Percentiles rank a stretch among this genome's conserved stretches.
Conservation (phyloP, 192 early-diverging fungal species). For the Coemansia sp. region DNA sequence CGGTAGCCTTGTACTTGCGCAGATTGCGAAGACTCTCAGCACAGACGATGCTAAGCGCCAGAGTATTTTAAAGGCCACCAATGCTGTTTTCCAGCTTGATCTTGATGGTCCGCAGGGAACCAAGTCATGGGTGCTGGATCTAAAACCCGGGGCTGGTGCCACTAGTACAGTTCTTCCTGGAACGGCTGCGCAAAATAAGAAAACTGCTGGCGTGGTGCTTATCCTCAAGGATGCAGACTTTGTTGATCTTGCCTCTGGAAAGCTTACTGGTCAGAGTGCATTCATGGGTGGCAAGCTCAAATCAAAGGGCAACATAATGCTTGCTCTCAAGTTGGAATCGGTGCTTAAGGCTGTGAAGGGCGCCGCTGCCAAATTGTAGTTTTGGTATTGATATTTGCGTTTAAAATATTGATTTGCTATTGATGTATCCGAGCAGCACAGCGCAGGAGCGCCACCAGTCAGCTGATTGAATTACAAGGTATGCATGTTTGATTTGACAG, state of each 20-base stretch:
- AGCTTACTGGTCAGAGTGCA: slow-evolving; percentile 85
- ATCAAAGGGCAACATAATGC: slow-evolving; percentile 71
- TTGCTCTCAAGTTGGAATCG: slow-evolving; percentile 69
- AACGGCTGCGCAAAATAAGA: slow-evolving; percentile 53
- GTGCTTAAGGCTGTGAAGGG: slow-evolving; percentile 62
- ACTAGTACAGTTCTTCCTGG: slow-evolving; percentile 61
- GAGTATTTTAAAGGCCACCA: slow-evolving; percentile 69
- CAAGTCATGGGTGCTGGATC: slow-evolving; percentile 81
- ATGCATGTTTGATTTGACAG: no score
- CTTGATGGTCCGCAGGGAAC: slow-evolving; percentile 69
- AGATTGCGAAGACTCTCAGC: slow-evolving; percentile 61
- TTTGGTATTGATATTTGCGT: no score
- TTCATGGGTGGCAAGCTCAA: slow-evolving; percentile 93
- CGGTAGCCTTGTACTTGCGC: slow-evolving; percentile 71
- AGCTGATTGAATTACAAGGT: no score
- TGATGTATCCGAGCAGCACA: not conserved
- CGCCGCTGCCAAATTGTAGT: slow-evolving; percentile 65
- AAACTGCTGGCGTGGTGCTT: slow-evolving; percentile 73
- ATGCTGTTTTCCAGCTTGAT: slow-evolving; percentile 87
- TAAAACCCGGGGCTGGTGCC: slow-evolving; percentile 72
- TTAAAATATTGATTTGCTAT: not conserved
- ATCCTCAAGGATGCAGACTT: slow-evolving; percentile 76
- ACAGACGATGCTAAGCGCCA: slow-evolving; percentile 63
- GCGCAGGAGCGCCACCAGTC: no score
- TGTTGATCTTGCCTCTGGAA: slow-evolving; percentile 79